Percentiles rank a stretch among this genome's conserved stretches.
These are phyloP conservation scores for Diaporthe batatas DNA, from an alignment of 2,329 filamentous ascomycete species.

Conservation along the genomic window DNA sequence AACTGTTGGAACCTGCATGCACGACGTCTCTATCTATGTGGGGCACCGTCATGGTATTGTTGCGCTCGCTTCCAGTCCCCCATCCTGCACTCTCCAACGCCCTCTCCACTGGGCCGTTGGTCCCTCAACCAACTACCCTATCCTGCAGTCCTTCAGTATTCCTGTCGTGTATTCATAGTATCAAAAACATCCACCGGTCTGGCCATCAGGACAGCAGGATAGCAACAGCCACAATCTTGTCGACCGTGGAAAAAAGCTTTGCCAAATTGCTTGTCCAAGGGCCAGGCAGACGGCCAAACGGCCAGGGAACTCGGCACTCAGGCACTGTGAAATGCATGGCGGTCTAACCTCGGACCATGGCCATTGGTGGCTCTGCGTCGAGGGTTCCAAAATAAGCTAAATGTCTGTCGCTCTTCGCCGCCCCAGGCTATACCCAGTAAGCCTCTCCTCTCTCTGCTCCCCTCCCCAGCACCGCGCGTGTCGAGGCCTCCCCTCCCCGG, in stretches of 20 bases:
- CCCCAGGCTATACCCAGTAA: slow-evolving; percentile 14
- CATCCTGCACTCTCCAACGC: too few species aligned
- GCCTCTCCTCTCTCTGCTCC: too few species aligned
- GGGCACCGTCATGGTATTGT: neutral
- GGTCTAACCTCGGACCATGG: neutral
- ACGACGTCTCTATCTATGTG: neutral
- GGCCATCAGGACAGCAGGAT: too few species aligned
- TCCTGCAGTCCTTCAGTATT: neutral
- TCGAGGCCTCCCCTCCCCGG: neutral
- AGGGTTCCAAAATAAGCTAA: slow-evolving; percentile 3
- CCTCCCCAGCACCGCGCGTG: neutral
- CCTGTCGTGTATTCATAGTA: neutral
- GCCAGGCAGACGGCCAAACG: neutral
- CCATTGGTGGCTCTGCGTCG: neutral
- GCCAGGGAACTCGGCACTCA: neutral
- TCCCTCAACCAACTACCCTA: neutral
- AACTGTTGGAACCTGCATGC: slow-evolving; percentile 6
- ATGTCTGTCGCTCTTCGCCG: neutral
- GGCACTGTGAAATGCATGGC: neutral
- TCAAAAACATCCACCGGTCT: neutral
- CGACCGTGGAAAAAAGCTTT: neutral
- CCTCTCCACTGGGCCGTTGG: neutral
- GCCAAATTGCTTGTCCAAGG: slow-evolving; percentile 1
- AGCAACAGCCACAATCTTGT: neutral
- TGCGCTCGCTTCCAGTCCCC: slow-evolving; percentile 4